phyloP scores from a whole-genome alignment of 371 early-diverging fungal genomes.

The Syncephalis plumigaleata region DNA sequence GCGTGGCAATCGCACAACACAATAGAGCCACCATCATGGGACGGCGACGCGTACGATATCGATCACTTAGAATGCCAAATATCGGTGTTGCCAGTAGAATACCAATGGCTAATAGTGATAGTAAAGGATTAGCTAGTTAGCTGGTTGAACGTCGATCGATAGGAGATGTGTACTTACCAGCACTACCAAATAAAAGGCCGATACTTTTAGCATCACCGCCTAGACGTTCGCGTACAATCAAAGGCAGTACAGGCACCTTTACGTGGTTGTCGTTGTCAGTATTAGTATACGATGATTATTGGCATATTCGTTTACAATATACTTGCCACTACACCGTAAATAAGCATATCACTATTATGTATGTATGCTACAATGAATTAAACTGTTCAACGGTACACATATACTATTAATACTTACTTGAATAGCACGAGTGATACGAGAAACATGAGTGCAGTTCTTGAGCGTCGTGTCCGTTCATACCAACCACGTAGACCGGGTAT shows the following conservation, averaged over 20 bases:
- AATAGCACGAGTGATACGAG: neutral
- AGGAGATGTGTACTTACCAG: constrained; percentile 22
- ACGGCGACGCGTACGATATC: constrained; percentile 39
- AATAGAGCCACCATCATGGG: constrained; percentile 65
- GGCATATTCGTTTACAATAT: neutral
- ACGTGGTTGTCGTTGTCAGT: too few species aligned
- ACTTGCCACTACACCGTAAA: constrained; percentile 5
- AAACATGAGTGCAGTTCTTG: neutral
- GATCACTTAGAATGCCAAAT: constrained; percentile 61
- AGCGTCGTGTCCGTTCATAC: neutral
- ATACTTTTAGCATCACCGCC: constrained; percentile 41
- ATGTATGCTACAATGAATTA: neutral
- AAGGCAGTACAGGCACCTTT: constrained; percentile 58
- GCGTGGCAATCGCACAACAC: constrained; percentile 40
- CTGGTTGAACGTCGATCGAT: neutral
- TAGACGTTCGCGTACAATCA: constrained; percentile 41
- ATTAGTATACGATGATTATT: too few species aligned
- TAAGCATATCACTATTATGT: constrained; percentile 5
- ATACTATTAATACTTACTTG: neutral
- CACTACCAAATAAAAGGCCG: constrained; percentile 67
- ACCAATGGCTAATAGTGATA: constrained; percentile 43
- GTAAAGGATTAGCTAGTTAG: too few species aligned
- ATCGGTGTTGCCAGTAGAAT: constrained; percentile 56
- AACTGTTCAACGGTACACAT: neutral
- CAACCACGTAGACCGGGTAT: too few species aligned